These are phyloP conservation scores for Mycosphaerelloides madeirae DNA, from an alignment of 2,329 filamentous ascomycete species.

Conservation along the genomic window DNA sequence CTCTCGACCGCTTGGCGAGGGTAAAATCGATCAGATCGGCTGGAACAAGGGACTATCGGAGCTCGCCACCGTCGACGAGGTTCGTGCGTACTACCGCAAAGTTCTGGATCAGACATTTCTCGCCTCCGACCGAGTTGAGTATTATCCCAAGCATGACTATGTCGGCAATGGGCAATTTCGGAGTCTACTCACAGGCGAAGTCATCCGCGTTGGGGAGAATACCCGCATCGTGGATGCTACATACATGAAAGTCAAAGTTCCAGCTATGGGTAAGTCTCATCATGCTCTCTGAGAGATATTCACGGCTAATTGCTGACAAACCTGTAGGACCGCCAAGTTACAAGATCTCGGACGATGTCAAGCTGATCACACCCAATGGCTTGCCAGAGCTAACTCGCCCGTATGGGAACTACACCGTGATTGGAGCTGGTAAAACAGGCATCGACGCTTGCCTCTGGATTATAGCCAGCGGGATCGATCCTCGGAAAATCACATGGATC, in stretches of 20 bases:
- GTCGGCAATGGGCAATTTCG: constrained; percentile 10
- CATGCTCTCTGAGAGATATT: too few relatives aligned
- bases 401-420: constrained; percentile 14
- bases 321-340: constrained; percentile 17
- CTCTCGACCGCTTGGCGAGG: constrained; percentile 12
- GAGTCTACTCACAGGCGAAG: constrained; percentile 10
- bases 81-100: constrained; percentile 14
- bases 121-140: constrained; percentile 17
- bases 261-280: constrained; percentile 17
- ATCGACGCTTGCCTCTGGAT: constrained; percentile 21
- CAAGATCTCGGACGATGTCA: constrained; percentile 5
- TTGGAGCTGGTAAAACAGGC: constrained; percentile 20
- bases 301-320: too few relatives aligned
- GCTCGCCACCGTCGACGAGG: constrained; percentile 13
- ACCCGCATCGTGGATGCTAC: constrained; percentile 20
- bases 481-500: constrained; percentile 17
- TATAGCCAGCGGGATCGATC: constrained; percentile 9
- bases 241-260: constrained; percentile 15
- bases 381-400: constrained; percentile 3
- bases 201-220: constrained; percentile 3
- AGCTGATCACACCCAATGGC: constrained; percentile 12
- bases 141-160: constrained; percentile 17
- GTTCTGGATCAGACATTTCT: constrained; percentile 18
- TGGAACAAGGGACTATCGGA: constrained; percentile 19
- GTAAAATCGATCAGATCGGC: constrained; percentile 16